Evolutionary conservation across 192 early-diverging fungal species (phyloP).

Genomic region (Irineochytrium annulatum): DNA sequence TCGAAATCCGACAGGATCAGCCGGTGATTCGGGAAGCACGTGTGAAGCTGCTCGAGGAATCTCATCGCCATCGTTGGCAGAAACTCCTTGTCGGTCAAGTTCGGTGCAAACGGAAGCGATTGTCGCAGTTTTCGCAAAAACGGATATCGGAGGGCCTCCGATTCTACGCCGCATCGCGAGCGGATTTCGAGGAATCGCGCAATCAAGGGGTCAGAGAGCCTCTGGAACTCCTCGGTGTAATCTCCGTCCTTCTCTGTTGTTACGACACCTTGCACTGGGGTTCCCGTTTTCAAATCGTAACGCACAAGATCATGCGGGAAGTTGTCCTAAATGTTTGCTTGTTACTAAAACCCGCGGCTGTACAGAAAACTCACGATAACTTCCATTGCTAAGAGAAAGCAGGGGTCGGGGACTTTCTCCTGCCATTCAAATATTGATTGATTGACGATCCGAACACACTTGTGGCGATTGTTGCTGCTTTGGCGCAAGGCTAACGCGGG

Average conservation of each 20-base stretch:
- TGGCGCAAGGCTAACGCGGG: conserved; percentile 64
- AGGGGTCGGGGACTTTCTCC: conserved; percentile 59
- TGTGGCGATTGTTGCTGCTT: conserved; percentile 11
- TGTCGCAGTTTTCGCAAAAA: conserved; percentile 50
- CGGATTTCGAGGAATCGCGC: conserved; percentile 62
- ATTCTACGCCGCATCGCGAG: conserved; percentile 53
- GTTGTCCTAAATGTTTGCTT: conserved; percentile 79
- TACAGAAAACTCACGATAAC: conserved; percentile 66
- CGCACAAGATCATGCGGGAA: conserved; percentile 94
- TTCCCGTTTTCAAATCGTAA: conserved; percentile 68
- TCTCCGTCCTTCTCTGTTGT: conserved; percentile 77
- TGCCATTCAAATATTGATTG: conserved; percentile 91
- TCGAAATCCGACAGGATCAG: conserved; percentile 89
- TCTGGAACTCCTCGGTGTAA: conserved; percentile 81
- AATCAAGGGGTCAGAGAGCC: conserved; percentile 73
- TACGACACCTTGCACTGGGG: conserved; percentile 79
- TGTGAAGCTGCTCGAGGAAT: conserved; percentile 70
- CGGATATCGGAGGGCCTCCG: conserved; percentile 49
- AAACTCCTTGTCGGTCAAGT: conserved; percentile 82
- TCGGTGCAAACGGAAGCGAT: conserved; percentile 77
- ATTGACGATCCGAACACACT: conserved; percentile 79
- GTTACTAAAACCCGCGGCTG: neutral
- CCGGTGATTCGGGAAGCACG: conserved; percentile 80
- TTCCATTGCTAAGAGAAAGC: conserved; percentile 95
- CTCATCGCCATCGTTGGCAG: conserved; percentile 75